Evolutionary conservation across 2,329 filamentous ascomycete genomes (phyloP), one percentile per base, ranked within the genome.

Genomic region (Ceratocystis eucalypticola): DNA sequence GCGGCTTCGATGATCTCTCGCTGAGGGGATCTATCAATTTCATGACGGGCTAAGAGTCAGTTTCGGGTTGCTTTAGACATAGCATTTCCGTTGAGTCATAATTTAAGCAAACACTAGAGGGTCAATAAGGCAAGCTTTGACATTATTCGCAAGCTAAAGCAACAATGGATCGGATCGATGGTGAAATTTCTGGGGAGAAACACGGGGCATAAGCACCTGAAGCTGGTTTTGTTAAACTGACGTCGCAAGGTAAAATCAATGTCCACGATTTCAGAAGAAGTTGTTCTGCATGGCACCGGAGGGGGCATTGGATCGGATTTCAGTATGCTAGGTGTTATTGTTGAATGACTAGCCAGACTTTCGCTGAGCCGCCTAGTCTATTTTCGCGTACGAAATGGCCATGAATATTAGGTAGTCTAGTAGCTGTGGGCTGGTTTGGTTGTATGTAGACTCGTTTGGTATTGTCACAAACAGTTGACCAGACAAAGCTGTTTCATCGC

Each of bases 1-100:
- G 89, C 89, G 6, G 90, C 88, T 67, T 82, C 80, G 66, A 97
- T 93, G 66, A 96, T 91, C 72, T 97, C 91, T 68, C 89, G 85
- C 73, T 96, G 93, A 46, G 89, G 79, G 10, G 91, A 91, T 71
- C 91, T 91, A 64, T 20, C 37, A 68, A 20, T 57, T 33, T 53
- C 10, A 28, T 59, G 44, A 55, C 20, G 28, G 55, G 55, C 5
- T 33, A 25, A 50, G 48, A 37, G 65, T 57, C 44, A 25, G 17
- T 8, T 5, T 53, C 1, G 30, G 59, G 28, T 8, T 59, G 55
- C 12, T 37, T 37, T 12, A n/a, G 25, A 7, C 25, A 12, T 17
- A n/a, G 48, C 48, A 10, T 10, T 28, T 53, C 48, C 7, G 48
- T 53, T 48, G 48, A 53, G 48, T 25, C 5, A 25, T 15, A 10